Evolutionary conservation across 1,139 yeast genomes (phyloP).

Genomic region (Geotrichum cucujoidarum): DNA sequence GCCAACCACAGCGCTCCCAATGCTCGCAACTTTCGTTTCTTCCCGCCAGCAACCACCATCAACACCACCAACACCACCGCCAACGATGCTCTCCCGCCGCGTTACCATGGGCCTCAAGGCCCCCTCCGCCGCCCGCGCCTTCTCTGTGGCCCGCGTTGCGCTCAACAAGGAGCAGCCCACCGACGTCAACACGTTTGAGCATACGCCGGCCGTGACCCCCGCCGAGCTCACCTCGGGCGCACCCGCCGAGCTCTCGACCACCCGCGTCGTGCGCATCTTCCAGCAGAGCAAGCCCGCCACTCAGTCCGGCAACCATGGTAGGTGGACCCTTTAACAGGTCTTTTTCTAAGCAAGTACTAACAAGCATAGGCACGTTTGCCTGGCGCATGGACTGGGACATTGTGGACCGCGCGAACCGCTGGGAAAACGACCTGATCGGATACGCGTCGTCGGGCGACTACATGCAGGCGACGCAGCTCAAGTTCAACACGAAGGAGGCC

Average conservation of each 20-base stretch:
- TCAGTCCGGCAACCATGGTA: constrained; percentile 54
- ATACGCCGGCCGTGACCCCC: constrained; percentile 30
- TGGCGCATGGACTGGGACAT: constrained; percentile 90
- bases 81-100: constrained; percentile 4
- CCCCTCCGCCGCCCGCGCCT: constrained; percentile 4
- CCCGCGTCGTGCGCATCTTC: constrained; percentile 71
- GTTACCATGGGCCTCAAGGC: background rate
- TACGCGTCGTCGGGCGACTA: constrained; percentile 77
- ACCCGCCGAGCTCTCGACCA: constrained; percentile 57
- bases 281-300: constrained; percentile 78
- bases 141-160: constrained; percentile 1
- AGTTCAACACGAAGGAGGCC: constrained; percentile 69
- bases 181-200: constrained; percentile 13
- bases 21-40: background rate
- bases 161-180: background rate
- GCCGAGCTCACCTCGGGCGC: constrained; percentile 78
- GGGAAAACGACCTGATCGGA: constrained; percentile 89
- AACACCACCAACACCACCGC: background rate
- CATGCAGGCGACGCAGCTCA: constrained; percentile 53
- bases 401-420: constrained; percentile 68
- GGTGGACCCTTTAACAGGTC: constrained; percentile 14
- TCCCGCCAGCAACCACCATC: background rate
- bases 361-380: constrained; percentile 34
- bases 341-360: background rate
- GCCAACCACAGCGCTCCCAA: constrained; percentile 5